Evolutionary conservation across 2,329 filamentous ascomycete genomes (phyloP).

Genomic region (Aschersonia sp.): DNA sequence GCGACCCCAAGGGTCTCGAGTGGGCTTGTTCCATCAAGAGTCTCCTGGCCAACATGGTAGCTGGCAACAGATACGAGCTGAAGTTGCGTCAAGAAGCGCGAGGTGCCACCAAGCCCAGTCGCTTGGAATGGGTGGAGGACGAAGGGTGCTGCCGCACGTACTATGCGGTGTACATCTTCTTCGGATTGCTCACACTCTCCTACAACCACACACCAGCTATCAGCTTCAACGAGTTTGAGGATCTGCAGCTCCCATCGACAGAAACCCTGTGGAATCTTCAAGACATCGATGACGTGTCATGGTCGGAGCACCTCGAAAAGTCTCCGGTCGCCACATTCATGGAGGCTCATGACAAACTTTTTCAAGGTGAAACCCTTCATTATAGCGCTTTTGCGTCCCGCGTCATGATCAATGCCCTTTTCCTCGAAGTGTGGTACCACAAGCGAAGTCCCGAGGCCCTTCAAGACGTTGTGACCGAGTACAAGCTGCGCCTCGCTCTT

Average conservation of each 20-base stretch:
- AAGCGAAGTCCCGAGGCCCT: constrained; percentile 96
- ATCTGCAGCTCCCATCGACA: constrained; percentile 79
- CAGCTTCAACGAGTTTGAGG: constrained; percentile 96
- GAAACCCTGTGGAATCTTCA: constrained; percentile 90
- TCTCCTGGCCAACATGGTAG: constrained; percentile 95
- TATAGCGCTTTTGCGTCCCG: constrained; percentile 96
- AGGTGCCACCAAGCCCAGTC: constrained; percentile 58
- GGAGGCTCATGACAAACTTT: constrained; percentile 86
- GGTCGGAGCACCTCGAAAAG: constrained; percentile 62
- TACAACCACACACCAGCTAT: constrained; percentile 98
- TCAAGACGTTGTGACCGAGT: constrained; percentile 94
- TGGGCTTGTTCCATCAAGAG: constrained; percentile 99
- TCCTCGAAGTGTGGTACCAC: constrained; percentile 97
- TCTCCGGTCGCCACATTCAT: constrained; percentile 75
- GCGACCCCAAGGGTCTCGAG: constrained; percentile 90
- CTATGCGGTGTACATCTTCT: constrained; percentile 98
- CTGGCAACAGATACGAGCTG: constrained; percentile 89
- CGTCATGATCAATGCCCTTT: constrained; percentile 97
- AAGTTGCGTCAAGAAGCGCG: constrained; percentile 87
- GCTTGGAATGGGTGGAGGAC: constrained; percentile 90
- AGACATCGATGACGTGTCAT: constrained; percentile 62
- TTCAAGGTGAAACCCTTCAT: constrained; percentile 77
- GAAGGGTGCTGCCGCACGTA: constrained; percentile 94
- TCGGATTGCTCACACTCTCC: constrained; percentile 82
- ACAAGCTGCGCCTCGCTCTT: constrained; percentile 86